Evolutionary conservation across 495 filamentous ascomycete species (phyloP).

Genomic region (Astrothelium macrocarpum): DNA sequence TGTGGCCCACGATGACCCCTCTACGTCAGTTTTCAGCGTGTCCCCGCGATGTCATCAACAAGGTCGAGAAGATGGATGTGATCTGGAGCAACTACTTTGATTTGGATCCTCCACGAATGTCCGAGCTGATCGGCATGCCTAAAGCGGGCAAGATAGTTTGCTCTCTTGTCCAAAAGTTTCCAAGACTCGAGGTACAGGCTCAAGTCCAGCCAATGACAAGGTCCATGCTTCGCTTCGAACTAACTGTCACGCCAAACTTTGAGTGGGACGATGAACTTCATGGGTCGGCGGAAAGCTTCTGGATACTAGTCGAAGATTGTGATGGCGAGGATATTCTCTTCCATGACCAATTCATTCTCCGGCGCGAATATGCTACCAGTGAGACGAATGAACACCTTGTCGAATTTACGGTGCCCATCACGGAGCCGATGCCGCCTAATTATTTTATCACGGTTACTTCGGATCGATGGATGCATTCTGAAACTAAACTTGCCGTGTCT

Average conservation of each 20-base stretch:
- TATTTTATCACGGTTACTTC: constrained; percentile 94
- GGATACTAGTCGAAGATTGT: constrained; percentile 94
- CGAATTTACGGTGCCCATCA: constrained; percentile 92
- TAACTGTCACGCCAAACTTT: constrained; percentile 91
- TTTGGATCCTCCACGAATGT: constrained; percentile 93
- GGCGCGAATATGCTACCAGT: constrained; percentile 69
- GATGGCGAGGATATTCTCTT: constrained; percentile 94
- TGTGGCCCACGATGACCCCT: constrained; percentile 99
- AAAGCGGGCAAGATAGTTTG: constrained; percentile 83
- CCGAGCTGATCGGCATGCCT: constrained; percentile 84
- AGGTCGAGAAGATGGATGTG: constrained; percentile 89
- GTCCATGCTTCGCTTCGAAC: constrained; percentile 88
- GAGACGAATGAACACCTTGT: constrained; percentile 91
- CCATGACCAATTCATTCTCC: constrained; percentile 89
- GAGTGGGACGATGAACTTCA: constrained; percentile 90
- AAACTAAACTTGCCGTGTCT: constrained; percentile 84
- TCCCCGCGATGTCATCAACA: constrained; percentile 74
- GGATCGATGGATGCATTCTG: constrained; percentile 96
- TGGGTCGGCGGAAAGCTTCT: constrained; percentile 81
- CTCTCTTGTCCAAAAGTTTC: constrained; percentile 81
- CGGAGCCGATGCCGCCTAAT: constrained; percentile 95
- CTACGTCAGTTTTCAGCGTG: constrained; percentile 81
- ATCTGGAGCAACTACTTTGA: constrained; percentile 92
- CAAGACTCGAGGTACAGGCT: constrained; percentile 80
- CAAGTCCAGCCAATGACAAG: constrained; percentile 90